A percentile compares a stretch with the other conserved stretches of the same genome.
These are phyloP conservation scores for Citrullus colocynthis DNA, from an alignment of 306 rosid genomes.

Conservation along the genomic window DNA sequence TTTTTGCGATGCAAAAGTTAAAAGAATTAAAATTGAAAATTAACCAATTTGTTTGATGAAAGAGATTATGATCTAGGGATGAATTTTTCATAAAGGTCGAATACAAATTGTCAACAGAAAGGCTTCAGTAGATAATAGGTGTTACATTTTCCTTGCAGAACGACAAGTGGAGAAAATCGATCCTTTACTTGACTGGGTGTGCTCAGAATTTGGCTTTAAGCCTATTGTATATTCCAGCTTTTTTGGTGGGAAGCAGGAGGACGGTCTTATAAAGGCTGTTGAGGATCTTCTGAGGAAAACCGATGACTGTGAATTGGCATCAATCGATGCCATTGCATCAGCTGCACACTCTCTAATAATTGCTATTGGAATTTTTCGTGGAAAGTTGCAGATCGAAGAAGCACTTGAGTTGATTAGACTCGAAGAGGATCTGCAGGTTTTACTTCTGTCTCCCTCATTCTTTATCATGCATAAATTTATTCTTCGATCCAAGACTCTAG, in stretches of 20 bases:
- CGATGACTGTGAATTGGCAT: slow-evolving; percentile 74
- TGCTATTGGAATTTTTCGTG: slow-evolving; percentile 45
- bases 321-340: slow-evolving; percentile 72
- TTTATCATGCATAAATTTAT: neutral
- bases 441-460: neutral
- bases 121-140: neutral
- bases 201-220: slow-evolving; percentile 72
- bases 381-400: slow-evolving; percentile 62
- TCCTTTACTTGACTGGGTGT: slow-evolving; percentile 73
- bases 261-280: slow-evolving; percentile 48
- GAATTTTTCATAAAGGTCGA: neutral
- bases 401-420: slow-evolving; percentile 75
- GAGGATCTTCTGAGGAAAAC: slow-evolving; percentile 47
- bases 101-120: neutral
- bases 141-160: slow-evolving; percentile 30
- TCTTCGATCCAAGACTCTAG: neutral
- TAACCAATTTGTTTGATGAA: neutral
- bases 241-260: slow-evolving; percentile 77
- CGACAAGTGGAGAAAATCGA: slow-evolving; percentile 73
- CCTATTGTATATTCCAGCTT: slow-evolving; percentile 57
- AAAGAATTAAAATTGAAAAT: neutral
- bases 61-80: neutral
- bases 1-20: neutral
- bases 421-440: slow-evolving; percentile 93
- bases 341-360: slow-evolving; percentile 66